Evolutionary conservation across 2,329 filamentous ascomycete species (phyloP).

Genomic region (Didymella pomorum): DNA sequence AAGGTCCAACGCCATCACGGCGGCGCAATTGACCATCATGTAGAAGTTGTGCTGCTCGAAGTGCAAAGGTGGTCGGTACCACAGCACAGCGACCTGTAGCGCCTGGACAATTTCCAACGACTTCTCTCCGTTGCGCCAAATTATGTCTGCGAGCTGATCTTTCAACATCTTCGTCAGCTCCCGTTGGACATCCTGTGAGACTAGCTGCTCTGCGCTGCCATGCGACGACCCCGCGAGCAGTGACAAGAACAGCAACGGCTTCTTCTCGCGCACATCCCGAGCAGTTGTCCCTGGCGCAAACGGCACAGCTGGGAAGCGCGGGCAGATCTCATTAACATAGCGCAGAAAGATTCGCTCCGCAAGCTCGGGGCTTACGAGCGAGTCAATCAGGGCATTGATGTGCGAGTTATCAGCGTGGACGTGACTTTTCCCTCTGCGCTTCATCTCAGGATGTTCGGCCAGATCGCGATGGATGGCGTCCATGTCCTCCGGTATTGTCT

Average conservation of each 20-base stretch:
- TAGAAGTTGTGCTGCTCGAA: constrained; percentile 91
- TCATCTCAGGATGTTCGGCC: constrained; percentile 47
- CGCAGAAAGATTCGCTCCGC: constrained; percentile 66
- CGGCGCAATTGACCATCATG: constrained; percentile 81
- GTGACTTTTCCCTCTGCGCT: constrained; percentile 39
- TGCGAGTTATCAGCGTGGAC: constrained; percentile 48
- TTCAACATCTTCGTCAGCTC: constrained; percentile 74
- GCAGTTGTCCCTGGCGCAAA: constrained; percentile 64
- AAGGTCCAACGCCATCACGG: constrained; percentile 83
- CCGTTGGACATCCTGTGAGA: constrained; percentile 65
- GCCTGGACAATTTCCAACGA: constrained; percentile 84
- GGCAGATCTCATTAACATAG: constrained; percentile 63
- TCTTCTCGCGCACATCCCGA: constrained; percentile 63
- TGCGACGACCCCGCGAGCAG: constrained; percentile 63
- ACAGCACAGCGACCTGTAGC: constrained; percentile 76
- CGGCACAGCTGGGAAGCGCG: constrained; percentile 66
- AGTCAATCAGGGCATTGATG: constrained; percentile 51
- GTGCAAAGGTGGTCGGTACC: constrained; percentile 84
- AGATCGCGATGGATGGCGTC: constrained; percentile 49
- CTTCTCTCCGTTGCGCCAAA: constrained; percentile 80
- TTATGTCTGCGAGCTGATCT: constrained; percentile 74
- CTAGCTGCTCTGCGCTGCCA: constrained; percentile 52
- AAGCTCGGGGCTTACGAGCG: constrained; percentile 59
- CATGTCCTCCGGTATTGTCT: constrained; percentile 51
- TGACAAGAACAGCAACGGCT: constrained; percentile 67